Percentiles rank a stretch among this genome's conserved stretches.
Conservation (phyloP, 2,329 filamentous ascomycete genomes). For the Talaromyces sp. region DNA sequence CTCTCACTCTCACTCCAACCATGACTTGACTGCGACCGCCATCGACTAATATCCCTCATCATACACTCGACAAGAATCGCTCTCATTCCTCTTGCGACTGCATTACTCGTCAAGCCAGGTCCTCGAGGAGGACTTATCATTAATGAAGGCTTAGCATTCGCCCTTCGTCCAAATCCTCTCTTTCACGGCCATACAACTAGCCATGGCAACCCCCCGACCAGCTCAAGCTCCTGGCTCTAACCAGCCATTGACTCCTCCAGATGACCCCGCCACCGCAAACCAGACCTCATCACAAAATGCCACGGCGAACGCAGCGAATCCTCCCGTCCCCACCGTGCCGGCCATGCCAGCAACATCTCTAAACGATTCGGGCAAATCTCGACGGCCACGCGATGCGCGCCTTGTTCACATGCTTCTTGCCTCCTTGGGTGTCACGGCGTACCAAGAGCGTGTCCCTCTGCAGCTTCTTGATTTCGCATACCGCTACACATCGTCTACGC, state of each 20-base stretch:
- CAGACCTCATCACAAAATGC: conserved; percentile 19
- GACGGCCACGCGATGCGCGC: conserved; percentile 45
- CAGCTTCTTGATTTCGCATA: conserved; percentile 50
- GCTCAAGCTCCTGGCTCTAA: conserved; percentile 25
- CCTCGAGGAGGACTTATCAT: background rate
- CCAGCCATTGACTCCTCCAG: conserved; percentile 40
- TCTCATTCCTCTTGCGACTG: background rate
- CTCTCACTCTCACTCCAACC: background rate
- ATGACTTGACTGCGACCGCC: background rate
- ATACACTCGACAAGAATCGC: background rate
- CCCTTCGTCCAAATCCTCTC: background rate
- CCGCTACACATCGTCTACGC: conserved; percentile 48
- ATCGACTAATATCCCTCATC: background rate
- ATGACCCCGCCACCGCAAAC: conserved; percentile 29
- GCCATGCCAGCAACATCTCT: conserved; percentile 39
- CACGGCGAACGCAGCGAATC: conserved; percentile 13
- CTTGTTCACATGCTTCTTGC: conserved; percentile 48
- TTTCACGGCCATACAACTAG: background rate
- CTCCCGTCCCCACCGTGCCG: conserved; percentile 24
- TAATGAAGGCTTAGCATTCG: background rate
- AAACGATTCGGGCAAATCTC: conserved; percentile 42
- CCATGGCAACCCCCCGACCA: conserved; percentile 32
- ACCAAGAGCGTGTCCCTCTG: conserved; percentile 49
- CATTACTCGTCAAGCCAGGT: background rate
- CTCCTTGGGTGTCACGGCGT: conserved; percentile 43